Evolutionary conservation across 768 basidiomycete species (phyloP).

Genomic region (Cystofilobasidium ferigula): DNA sequence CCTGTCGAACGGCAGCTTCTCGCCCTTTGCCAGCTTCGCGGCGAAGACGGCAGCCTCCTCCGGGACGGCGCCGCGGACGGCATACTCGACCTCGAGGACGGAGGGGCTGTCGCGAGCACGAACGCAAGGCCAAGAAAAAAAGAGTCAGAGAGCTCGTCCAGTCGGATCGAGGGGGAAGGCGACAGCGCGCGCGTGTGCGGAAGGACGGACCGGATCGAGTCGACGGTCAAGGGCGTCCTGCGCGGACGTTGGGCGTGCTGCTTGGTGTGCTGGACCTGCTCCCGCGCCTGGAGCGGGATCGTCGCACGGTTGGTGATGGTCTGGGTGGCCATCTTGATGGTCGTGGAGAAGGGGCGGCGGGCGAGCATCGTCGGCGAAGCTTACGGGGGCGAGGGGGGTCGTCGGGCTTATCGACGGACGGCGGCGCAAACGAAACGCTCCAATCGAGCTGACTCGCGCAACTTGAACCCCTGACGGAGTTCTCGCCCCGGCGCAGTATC

Average conservation of each 20-base stretch:
- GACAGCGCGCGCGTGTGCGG: not conserved
- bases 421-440: too few relatives aligned
- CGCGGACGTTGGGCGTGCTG: not conserved
- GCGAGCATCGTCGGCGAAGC: not conserved
- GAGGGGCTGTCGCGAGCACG: constrained; percentile 49
- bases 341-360: not conserved
- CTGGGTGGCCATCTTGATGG: not conserved
- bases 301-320: not conserved
- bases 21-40: constrained; percentile 49
- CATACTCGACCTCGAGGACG: constrained; percentile 81
- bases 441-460: too few relatives aligned
- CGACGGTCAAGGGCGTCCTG: not conserved
- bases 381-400: too few relatives aligned
- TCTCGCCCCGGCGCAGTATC: too few relatives aligned
- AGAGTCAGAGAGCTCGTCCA: not conserved
- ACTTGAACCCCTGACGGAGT: too few relatives aligned
- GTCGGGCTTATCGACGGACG: not conserved
- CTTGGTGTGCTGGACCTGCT: not conserved
- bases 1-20: constrained; percentile 63
- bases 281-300: not conserved
- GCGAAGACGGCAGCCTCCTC: constrained; percentile 81
- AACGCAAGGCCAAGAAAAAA: not conserved
- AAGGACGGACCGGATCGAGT: constrained; percentile 7
- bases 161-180: not conserved
- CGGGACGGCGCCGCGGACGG: constrained; percentile 91